phyloP scores from a whole-genome alignment of 2,329 filamentous ascomycete genomes.

The Chaetomiaceae sp. region DNA sequence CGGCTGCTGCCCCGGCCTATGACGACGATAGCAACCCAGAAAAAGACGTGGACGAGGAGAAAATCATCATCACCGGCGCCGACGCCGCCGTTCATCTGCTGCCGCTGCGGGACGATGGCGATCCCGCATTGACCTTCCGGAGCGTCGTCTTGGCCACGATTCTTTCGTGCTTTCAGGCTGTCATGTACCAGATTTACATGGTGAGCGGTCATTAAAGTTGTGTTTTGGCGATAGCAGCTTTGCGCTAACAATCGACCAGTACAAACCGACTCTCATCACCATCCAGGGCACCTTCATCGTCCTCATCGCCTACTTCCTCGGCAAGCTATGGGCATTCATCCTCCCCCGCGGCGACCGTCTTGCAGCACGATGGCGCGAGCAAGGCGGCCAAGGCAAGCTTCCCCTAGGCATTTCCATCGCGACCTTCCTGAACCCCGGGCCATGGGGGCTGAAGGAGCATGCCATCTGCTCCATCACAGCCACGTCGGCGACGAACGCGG shows the following conservation, averaged over 20 bases:
- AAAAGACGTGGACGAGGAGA: slow-evolving; percentile 29
- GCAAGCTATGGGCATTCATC: slow-evolving; percentile 41
- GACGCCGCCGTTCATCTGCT: slow-evolving; percentile 46
- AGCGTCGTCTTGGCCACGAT: slow-evolving; percentile 43
- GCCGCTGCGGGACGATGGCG: slow-evolving; percentile 47
- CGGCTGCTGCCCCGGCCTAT: slow-evolving; percentile 13
- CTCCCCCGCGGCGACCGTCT: slow-evolving; percentile 48
- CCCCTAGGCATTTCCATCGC: slow-evolving; percentile 37
- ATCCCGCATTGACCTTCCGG: slow-evolving; percentile 47
- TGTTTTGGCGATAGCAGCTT: background rate
- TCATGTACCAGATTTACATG: slow-evolving; percentile 50
- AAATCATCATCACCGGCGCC: slow-evolving; percentile 45
- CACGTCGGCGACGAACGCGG: slow-evolving; percentile 46
- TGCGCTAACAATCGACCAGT: slow-evolving; percentile 30
- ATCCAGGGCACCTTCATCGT: slow-evolving; percentile 51
- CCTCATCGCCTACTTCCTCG: slow-evolving; percentile 50
- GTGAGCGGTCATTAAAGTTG: slow-evolving; percentile 29
- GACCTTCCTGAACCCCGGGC: slow-evolving; percentile 44
- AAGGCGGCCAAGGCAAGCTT: slow-evolving; percentile 34
- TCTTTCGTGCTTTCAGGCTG: slow-evolving; percentile 47
- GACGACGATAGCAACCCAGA: slow-evolving; percentile 11
- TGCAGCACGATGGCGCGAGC: slow-evolving; percentile 41
- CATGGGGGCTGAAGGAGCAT: slow-evolving; percentile 52
- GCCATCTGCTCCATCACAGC: slow-evolving; percentile 48
- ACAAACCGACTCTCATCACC: slow-evolving; percentile 44